Conservation (phyloP, 768 basidiomycete species). For the Gloeopeniophorella convolvens region DNA sequence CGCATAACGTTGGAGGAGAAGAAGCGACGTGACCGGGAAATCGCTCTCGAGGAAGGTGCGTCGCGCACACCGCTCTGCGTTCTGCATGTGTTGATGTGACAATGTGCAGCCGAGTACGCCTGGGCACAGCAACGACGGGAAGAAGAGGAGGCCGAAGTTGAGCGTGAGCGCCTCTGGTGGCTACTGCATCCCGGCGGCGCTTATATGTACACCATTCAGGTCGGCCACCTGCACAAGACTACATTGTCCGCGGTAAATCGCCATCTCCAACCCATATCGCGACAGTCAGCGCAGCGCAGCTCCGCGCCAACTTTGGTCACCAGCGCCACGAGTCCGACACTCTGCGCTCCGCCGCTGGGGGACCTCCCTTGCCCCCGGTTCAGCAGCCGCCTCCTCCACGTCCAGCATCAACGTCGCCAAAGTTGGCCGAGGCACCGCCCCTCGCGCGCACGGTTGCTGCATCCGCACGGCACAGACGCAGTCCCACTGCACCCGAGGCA, state of each 20-base stretch:
- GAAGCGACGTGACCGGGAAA: constrained; percentile 29
- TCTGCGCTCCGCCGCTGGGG: constrained; percentile 43
- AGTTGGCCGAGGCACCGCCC: constrained; percentile 5
- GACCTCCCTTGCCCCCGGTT: constrained; percentile 12
- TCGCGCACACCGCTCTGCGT: constrained; percentile 22
- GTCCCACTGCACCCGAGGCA: constrained; percentile 62
- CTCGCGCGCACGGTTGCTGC: constrained; percentile 5
- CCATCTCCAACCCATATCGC: constrained; percentile 44
- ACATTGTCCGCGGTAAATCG: constrained; percentile 36
- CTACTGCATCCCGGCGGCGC: not conserved
- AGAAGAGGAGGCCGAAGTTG: constrained; percentile 32
- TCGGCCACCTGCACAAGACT: constrained; percentile 19
- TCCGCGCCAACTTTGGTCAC: constrained; percentile 39
- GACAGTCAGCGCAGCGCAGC: constrained; percentile 23
- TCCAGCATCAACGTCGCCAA: constrained; percentile 14
- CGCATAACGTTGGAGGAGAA: constrained; percentile 43
- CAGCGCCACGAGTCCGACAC: constrained; percentile 74
- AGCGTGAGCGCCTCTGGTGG: constrained; percentile 31
- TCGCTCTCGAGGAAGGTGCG: constrained; percentile 40
- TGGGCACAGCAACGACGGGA: constrained; percentile 26
- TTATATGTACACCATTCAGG: constrained; percentile 17
- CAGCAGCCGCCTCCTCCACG: constrained; percentile 3
- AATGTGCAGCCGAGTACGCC: constrained; percentile 9
- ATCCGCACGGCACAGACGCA: constrained; percentile 47
- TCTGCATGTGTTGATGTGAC: not conserved